phyloP scores from a whole-genome alignment of 2,329 filamentous ascomycete species.

The Microdochium bolleyi region DNA sequence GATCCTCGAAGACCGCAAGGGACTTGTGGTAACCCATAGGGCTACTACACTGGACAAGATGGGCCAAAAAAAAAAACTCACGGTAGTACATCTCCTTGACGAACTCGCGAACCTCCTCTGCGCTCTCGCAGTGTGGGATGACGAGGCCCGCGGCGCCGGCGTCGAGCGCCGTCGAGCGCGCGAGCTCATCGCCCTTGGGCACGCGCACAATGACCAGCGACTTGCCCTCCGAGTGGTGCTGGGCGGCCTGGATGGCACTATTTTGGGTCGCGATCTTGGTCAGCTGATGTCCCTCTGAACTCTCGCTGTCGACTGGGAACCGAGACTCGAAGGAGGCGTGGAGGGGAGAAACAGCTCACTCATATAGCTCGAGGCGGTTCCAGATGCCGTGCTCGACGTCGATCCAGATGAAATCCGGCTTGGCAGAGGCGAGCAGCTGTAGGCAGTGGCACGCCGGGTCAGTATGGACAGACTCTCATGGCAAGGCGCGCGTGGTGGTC shows the following conservation, averaged over 20 bases:
- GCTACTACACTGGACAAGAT: too few relatives aligned
- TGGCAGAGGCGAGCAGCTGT: slow-evolving; percentile 6
- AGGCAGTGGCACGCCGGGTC: not conserved
- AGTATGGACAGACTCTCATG: too few relatives aligned
- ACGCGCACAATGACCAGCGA: slow-evolving; percentile 10
- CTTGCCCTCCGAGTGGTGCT: slow-evolving; percentile 14
- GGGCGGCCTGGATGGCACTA: slow-evolving; percentile 10
- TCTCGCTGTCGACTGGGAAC: too few relatives aligned
- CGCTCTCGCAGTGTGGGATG: slow-evolving; percentile 12
- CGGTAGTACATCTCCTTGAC: slow-evolving; percentile 12
- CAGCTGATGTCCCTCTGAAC: too few relatives aligned
- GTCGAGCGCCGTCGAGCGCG: slow-evolving; percentile 11
- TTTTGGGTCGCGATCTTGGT: not conserved
- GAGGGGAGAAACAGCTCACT: too few relatives aligned
- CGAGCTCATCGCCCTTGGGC: slow-evolving; percentile 10
- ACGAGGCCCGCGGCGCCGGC: slow-evolving; percentile 11
- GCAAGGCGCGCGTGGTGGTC: too few relatives aligned
- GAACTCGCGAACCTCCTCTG: slow-evolving; percentile 10
- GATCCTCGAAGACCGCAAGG: not conserved
- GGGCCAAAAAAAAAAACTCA: too few relatives aligned
- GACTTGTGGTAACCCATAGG: too few relatives aligned
- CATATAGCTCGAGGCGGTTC: slow-evolving; percentile 5
- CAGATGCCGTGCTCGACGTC: slow-evolving; percentile 9
- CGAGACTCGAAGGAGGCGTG: too few relatives aligned
- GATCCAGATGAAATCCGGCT: slow-evolving; percentile 11